A percentile compares a stretch with the other conserved stretches of the same genome.
phyloP scores from a whole-genome alignment of 805 yeast genomes.

The Yarrowia yakushimensis region DNA sequence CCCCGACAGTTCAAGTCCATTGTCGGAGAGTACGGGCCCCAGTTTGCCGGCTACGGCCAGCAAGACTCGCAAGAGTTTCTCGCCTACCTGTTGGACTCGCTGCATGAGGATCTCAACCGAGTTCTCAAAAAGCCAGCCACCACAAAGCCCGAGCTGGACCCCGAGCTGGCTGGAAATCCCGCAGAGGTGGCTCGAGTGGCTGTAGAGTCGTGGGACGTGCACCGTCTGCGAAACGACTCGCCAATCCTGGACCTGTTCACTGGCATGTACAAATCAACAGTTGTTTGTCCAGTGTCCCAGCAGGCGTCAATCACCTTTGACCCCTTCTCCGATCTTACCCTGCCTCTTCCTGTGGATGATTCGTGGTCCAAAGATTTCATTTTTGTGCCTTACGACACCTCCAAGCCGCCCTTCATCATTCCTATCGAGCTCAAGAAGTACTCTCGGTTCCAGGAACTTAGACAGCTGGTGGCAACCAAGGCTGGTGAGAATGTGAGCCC shows the following conservation, averaged over 20 bases:
- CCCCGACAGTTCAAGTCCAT: constrained; percentile 78
- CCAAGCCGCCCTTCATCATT: constrained; percentile 42
- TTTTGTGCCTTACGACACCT: constrained; percentile 46
- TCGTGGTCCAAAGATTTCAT: constrained; percentile 66
- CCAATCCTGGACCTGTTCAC: constrained; percentile 80
- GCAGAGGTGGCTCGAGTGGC: constrained; percentile 57
- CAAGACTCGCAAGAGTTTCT: constrained; percentile 94
- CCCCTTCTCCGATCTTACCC: constrained; percentile 84
- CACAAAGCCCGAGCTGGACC: constrained; percentile 74
- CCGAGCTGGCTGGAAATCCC: constrained; percentile 39
- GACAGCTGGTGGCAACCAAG: constrained; percentile 55
- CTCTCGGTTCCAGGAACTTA: constrained; percentile 60
- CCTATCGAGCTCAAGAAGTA: constrained; percentile 72
- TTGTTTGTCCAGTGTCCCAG: constrained; percentile 80
- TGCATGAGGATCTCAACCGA: constrained; percentile 90
- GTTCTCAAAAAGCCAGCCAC: constrained; percentile 78
- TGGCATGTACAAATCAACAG: constrained; percentile 85
- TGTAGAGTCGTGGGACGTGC: constrained; percentile 72
- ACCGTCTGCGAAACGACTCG: constrained; percentile 77
- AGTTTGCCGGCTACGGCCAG: constrained; percentile 78
- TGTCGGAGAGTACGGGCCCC: constrained; percentile 71
- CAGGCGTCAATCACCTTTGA: constrained; percentile 86
- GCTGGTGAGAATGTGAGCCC: constrained; percentile 35
- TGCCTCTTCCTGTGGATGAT: constrained; percentile 78
- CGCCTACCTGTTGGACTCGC: constrained; percentile 79